phyloP scores from a whole-genome alignment of 140 eudicot genomes.

The Ambrosia hybrid region DNA sequence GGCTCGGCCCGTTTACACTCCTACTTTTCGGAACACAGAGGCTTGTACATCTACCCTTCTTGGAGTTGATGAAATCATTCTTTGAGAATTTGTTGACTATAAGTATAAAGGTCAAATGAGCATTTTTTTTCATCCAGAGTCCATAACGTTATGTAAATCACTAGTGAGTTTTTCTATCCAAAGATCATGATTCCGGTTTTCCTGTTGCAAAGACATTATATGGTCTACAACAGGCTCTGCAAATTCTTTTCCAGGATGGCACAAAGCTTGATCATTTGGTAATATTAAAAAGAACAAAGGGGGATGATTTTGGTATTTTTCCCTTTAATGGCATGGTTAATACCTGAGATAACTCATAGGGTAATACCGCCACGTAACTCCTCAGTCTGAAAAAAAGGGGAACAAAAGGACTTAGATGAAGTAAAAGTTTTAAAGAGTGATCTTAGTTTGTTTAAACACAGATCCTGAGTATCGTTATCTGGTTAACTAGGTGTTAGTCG shows the following conservation, averaged over 20 bases:
- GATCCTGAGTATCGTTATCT: background rate
- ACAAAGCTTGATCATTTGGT: conserved; percentile 4
- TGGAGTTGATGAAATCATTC: background rate
- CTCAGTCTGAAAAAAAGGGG: background rate
- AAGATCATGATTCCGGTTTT: background rate
- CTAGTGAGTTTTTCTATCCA: background rate
- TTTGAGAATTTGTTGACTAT: background rate
- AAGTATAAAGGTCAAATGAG: background rate
- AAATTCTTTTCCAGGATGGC: background rate
- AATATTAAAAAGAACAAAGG: conserved; percentile 8
- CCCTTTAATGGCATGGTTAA: background rate
- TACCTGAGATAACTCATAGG: background rate
- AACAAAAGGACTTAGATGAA: background rate
- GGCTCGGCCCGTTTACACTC: too few relatives aligned
- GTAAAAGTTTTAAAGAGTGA: background rate
- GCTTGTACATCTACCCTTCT: background rate
- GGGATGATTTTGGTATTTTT: background rate
- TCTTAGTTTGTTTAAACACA: conserved; percentile 1
- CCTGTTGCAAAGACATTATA: background rate
- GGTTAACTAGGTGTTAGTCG: background rate
- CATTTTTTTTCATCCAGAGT: background rate
- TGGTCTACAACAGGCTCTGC: background rate
- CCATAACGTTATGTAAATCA: background rate
- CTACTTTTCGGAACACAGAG: background rate
- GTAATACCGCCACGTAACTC: background rate